A percentile compares a stretch with the other conserved stretches of the same genome.
These are phyloP conservation scores for Gnetum montanum DNA, from an alignment of 75 land plant species.

Conservation along the genomic window DNA sequence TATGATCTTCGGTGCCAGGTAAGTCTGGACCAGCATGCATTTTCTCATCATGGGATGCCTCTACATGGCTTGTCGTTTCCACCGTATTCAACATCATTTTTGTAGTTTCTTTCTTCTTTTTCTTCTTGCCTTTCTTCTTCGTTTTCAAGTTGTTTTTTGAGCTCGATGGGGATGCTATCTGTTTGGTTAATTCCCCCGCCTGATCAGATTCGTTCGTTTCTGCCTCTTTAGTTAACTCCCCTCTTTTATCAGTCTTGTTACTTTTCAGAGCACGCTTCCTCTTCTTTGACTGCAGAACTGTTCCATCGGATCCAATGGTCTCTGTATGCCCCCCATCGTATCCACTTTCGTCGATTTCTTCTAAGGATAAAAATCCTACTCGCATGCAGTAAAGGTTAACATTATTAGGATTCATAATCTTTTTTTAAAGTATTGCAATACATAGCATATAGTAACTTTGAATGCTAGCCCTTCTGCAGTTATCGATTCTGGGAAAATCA, in stretches of 20 bases:
- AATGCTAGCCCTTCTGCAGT: no score
- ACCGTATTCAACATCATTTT: background rate
- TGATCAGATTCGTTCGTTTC: background rate
- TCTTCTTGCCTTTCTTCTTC: conserved; percentile 10
- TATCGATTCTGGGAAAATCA: no score
- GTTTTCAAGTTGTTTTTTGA: conserved; percentile 6
- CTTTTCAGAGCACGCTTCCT: background rate
- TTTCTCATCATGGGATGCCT: background rate
- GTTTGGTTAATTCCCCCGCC: background rate
- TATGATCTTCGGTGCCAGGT: conserved; percentile 7
- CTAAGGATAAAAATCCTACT: conserved; percentile 78
- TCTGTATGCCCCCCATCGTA: conserved; percentile 18
- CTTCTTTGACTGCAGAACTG: background rate
- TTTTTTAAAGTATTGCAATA: no score
- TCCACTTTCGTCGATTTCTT: conserved; percentile 76
- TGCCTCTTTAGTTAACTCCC: no score
- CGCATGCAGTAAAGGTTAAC: no score
- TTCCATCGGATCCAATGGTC: background rate
- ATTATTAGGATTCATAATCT: no score
- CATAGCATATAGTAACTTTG: no score
- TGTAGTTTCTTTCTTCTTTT: background rate
- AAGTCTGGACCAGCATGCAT: background rate
- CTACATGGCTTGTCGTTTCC: conserved; percentile 2
- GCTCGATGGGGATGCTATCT: background rate
- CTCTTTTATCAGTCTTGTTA: background rate